phyloP scores from a whole-genome alignment of 2,329 filamentous ascomycete species.

The Cladosporium halotolerans region DNA sequence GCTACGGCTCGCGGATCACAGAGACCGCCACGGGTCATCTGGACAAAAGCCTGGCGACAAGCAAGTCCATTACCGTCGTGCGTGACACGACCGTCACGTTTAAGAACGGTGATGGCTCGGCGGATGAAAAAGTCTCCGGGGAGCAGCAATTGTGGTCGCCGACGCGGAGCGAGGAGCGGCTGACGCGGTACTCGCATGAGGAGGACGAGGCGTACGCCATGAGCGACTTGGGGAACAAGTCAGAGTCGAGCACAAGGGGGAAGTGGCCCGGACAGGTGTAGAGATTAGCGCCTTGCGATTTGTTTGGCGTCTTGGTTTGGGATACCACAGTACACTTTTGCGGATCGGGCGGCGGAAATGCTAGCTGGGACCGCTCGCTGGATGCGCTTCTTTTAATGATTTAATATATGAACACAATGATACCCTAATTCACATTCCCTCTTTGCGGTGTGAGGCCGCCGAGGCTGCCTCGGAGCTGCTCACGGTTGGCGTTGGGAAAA shows the following conservation, averaged over 20 bases:
- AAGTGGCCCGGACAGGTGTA: neutral
- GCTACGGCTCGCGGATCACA: neutral
- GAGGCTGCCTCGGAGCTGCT: no score
- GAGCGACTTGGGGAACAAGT: neutral
- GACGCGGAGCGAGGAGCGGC: neutral
- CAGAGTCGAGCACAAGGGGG: neutral
- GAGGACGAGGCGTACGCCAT: neutral
- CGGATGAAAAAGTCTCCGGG: neutral
- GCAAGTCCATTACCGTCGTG: constrained; percentile 1
- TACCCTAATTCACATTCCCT: no score
- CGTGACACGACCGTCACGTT: constrained; percentile 6
- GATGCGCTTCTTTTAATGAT: no score
- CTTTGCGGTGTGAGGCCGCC: no score
- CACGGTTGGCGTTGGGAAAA: no score
- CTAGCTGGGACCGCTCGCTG: no score
- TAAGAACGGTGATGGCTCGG: neutral
- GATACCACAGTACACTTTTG: no score
- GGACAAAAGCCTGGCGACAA: neutral
- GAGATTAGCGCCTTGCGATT: neutral
- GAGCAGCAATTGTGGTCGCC: constrained; percentile 1
- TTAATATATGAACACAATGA: no score
- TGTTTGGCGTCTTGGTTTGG: no score
- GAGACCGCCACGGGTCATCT: neutral
- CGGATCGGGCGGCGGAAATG: no score
- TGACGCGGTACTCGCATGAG: constrained; percentile 7